Base-by-base conservation (phyloP, 305 asterid species). In the Petunia hybrid region DNA sequence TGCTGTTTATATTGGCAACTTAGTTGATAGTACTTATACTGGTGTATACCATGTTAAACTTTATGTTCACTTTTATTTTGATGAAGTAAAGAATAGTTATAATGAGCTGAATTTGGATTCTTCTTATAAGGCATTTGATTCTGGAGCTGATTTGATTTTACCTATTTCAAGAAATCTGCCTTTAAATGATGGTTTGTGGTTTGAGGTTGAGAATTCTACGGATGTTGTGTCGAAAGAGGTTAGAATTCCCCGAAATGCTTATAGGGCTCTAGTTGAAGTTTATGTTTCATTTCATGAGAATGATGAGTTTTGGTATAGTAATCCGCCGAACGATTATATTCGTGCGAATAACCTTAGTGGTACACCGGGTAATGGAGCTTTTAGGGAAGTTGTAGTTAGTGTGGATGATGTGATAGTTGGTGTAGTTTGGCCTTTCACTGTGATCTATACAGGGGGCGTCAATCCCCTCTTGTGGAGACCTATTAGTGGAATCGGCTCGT, bases 391-490 rank as follows among this genome's bases (percentile, higher is more conserved):
- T 3, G 69, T 92, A 1, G 92, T 92, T 14, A 79, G 89, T 13
- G 79, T 95, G 79, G 97, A 91, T 51, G 85, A 77, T 53, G 42
- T 78, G 48, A 66, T 89, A 2, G 87, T 85, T 3, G 99, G 98
- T 8, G 94, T 90, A 7, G 87, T 95, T 57, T 95, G 97, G 95
- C 99, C 99, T 1, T 94, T 94, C 66, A 91, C 99, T 0, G 99
- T 95, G 87, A 86, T 95, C 60, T 94, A 90, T 83, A 95, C 99
- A 0, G 99, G 99, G 2, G 97, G 98, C 2, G 86, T 91, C 3
- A 94, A 95, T 83, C 98, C 98, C 76, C 91, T 94, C 31, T 22
- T 95, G 81, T 95, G 99, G 99, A 87, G 97, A 78, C 98, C 99
- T 0, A 94, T 95, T 22, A 85, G 94, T 3, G 98, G 85, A 4